Base-by-base conservation (phyloP, 441 rosid genomes). In the Gossypium davidsonii region DNA sequence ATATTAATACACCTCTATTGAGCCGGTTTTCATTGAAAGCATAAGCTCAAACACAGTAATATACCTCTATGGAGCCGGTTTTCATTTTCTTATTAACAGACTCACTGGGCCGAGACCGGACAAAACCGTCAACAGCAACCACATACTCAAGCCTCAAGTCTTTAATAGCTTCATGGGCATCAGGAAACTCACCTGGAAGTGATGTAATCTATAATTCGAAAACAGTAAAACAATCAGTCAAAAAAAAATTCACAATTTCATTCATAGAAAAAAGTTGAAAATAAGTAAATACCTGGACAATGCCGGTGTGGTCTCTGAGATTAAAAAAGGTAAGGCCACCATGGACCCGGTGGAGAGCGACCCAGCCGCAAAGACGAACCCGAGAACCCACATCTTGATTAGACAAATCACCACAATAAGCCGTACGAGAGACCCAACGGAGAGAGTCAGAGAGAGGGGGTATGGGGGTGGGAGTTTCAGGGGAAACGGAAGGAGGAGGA, bases 331-430 rank as follows among this genome's bases (percentile, higher is more conserved):
- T 88, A 70, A 95, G 94, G 10, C 92, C 91, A 17, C 94, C 97
- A 44, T 95, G 99, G 75, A 90, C 89, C 65, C 99, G 77, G 71
- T 89, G 97, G 55, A 90, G 86, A 1, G 98, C 99, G 51, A 95
- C 99, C 99, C 98, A 95, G 0, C 98, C 99, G 44, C 97, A 92
- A 69, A 95, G 94, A 67, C 85, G 84, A 73, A 95, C 96, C 68
- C 91, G 83, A 74, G 82, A 83, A 9, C 97, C 95, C 65, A 91
- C 91, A 74, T 92, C 92, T 0, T 81, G 78, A 2, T 76, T 59
- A 39, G 90, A 84, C 81, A 92, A 80, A 15, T 88, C 83, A 4
- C 98, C 97, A 62, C 98, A 95, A 6, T 81, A 75, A 3, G 68
- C 83, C 4, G 90, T 84, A 56, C 97, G 87, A 0, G 96, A 85